Evolutionary conservation across 805 yeast species (phyloP).

Genomic region (Phaffomyces opuntiae): DNA sequence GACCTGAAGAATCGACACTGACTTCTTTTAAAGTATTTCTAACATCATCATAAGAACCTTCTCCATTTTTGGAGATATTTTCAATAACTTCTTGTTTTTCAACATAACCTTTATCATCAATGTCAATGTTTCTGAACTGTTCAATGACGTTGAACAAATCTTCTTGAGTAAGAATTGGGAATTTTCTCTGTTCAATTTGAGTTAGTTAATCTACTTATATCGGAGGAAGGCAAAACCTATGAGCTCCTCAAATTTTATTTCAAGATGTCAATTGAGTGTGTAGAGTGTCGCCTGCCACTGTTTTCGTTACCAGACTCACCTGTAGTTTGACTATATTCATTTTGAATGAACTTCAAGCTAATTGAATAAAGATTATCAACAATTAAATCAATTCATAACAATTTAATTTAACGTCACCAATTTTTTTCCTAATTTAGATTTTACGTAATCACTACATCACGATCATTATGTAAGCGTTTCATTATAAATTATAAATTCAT

Average conservation of each 20-base stretch:
- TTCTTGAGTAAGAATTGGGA: constrained; percentile 77
- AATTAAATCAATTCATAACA: too few species aligned
- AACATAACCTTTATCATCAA: constrained; percentile 90
- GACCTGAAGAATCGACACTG: constrained; percentile 93
- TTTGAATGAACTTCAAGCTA: not conserved
- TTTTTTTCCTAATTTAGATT: too few species aligned
- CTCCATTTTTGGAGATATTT: constrained; percentile 70
- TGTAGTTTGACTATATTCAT: constrained; percentile 65
- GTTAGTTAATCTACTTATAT: constrained; percentile 1
- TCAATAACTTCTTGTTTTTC: constrained; percentile 89
- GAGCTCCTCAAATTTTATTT: not conserved
- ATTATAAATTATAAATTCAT: too few species aligned
- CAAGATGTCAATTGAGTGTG: not conserved
- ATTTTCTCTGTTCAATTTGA: constrained; percentile 51
- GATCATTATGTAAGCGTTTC: too few species aligned
- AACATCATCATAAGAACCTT: constrained; percentile 82
- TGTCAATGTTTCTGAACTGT: constrained; percentile 76
- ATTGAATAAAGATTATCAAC: not conserved
- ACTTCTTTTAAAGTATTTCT: constrained; percentile 90
- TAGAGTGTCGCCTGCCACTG: too few species aligned
- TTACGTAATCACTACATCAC: too few species aligned
- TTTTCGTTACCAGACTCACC: constrained; percentile 29
- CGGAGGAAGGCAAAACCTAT: not conserved
- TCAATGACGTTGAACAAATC: constrained; percentile 83
- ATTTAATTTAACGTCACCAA: too few species aligned